phyloP scores from a whole-genome alignment of 495 filamentous ascomycete genomes.

The Talaromyces trachyspermus region DNA sequence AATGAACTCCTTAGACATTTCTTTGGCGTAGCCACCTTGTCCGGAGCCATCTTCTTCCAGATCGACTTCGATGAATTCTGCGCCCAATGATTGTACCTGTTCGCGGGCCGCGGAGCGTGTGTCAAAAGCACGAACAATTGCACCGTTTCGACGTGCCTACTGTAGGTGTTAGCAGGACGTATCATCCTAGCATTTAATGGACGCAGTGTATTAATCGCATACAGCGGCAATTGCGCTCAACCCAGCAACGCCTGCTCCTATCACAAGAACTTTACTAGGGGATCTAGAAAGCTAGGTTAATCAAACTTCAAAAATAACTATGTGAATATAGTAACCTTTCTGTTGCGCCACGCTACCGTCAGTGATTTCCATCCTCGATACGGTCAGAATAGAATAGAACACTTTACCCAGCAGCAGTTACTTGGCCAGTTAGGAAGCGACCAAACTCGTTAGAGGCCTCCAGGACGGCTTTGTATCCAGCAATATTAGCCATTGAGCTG shows the following conservation, averaged over 20 bases:
- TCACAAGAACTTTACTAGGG: slow-evolving; percentile 74
- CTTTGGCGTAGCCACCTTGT: slow-evolving; percentile 74
- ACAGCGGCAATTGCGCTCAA: slow-evolving; percentile 70
- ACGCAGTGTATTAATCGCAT: slow-evolving; percentile 2
- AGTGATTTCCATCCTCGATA: not conserved
- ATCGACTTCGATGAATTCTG: slow-evolving; percentile 78
- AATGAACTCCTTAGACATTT: slow-evolving; percentile 85
- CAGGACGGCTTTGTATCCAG: slow-evolving; percentile 77
- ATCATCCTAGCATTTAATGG: not conserved
- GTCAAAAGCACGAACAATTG: slow-evolving; percentile 77
- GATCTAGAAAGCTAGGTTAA: slow-evolving; percentile 44
- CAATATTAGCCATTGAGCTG: slow-evolving; percentile 79
- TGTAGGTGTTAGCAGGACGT: not conserved
- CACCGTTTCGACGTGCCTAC: slow-evolving; percentile 64
- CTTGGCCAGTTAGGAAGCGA: slow-evolving; percentile 73
- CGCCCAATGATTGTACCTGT: slow-evolving; percentile 77
- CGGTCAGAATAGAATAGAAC: not conserved
- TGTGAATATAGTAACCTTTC: not conserved
- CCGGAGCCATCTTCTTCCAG: slow-evolving; percentile 79
- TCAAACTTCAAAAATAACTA: not conserved
- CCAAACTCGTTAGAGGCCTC: slow-evolving; percentile 79
- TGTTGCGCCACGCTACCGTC: slow-evolving; percentile 9
- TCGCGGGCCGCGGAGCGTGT: slow-evolving; percentile 71
- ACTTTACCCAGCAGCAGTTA: slow-evolving; percentile 62
- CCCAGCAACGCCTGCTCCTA: slow-evolving; percentile 76